Conservation (phyloP, 495 filamentous ascomycete species). For the Eremomyces bilateralis region DNA sequence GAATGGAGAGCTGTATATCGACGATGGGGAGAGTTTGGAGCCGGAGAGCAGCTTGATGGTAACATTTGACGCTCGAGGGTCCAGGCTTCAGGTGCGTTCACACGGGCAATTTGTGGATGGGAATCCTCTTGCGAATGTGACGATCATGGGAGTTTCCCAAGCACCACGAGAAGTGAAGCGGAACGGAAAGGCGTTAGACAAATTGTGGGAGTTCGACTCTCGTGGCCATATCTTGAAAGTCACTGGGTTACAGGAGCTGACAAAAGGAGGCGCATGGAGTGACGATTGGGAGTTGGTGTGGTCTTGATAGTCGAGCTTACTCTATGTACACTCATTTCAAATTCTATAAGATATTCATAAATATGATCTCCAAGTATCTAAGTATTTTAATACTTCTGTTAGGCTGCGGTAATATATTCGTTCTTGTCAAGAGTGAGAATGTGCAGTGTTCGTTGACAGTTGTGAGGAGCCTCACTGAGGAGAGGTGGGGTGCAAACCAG, state of each 20-base stretch:
- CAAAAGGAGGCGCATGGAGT: slow-evolving; percentile 31
- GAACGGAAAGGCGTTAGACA: slow-evolving; percentile 25
- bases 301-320: too few species aligned
- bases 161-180: slow-evolving; percentile 25
- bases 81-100: slow-evolving; percentile 24
- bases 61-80: slow-evolving; percentile 28
- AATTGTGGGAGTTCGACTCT: slow-evolving; percentile 28
- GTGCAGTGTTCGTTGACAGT: too few species aligned
- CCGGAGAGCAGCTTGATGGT: slow-evolving; percentile 26
- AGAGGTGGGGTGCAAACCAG: too few species aligned
- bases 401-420: too few species aligned
- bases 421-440: too few species aligned
- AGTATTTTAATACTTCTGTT: too few species aligned
- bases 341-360: too few species aligned
- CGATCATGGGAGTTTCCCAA: slow-evolving; percentile 36
- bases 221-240: slow-evolving; percentile 27
- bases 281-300: slow-evolving; percentile 36
- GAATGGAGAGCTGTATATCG: slow-evolving; percentile 48
- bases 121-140: slow-evolving; percentile 42
- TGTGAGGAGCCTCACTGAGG: too few species aligned
- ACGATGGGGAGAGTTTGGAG: slow-evolving; percentile 57
- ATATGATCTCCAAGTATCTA: too few species aligned
- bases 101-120: slow-evolving; percentile 34
- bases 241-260: slow-evolving; percentile 27
- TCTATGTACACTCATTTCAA: too few species aligned